phyloP scores from a whole-genome alignment of 805 yeast genomes.

The Tetrapisispora phaffii region DNA sequence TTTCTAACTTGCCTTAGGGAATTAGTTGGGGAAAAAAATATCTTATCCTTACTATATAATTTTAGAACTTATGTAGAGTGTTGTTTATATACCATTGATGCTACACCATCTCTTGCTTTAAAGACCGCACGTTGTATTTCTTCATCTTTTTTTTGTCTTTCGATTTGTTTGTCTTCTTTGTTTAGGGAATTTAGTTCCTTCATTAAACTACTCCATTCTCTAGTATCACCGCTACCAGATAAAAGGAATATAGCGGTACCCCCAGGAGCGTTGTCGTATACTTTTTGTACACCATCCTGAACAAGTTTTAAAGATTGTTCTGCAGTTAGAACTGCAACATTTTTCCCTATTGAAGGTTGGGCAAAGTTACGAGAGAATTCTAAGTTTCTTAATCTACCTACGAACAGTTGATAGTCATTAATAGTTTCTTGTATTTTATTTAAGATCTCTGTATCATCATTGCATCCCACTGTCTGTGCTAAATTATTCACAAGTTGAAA shows the following conservation, averaged over 20 bases:
- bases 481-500: slow-evolving; percentile 3
- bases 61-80: slow-evolving; percentile 2
- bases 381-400: slow-evolving; percentile 50
- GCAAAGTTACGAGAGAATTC: slow-evolving; percentile 36
- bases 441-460: slow-evolving; percentile 52
- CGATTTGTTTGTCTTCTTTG: slow-evolving; percentile 31
- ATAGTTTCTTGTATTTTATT: slow-evolving; percentile 32
- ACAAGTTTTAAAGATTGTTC: slow-evolving; percentile 24
- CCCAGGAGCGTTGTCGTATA: slow-evolving; percentile 46
- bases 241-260: slow-evolving; percentile 52
- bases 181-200: slow-evolving; percentile 35
- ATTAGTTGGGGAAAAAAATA: too few species aligned
- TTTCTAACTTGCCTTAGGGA: too few species aligned
- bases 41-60: not conserved
- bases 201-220: slow-evolving; percentile 33
- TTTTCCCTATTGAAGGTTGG: slow-evolving; percentile 15
- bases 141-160: slow-evolving; percentile 36
- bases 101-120: slow-evolving; percentile 50
- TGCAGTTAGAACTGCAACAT: slow-evolving; percentile 4
- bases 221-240: slow-evolving; percentile 55
- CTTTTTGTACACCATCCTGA: slow-evolving; percentile 35
- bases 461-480: slow-evolving; percentile 33
- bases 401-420: slow-evolving; percentile 37
- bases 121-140: slow-evolving; percentile 39
- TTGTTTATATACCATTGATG: slow-evolving; percentile 42